A percentile compares a stretch with the other conserved stretches of the same genome.
phyloP scores from a whole-genome alignment of 73 alveolate species.

The Tetrahymena elliotti region DNA sequence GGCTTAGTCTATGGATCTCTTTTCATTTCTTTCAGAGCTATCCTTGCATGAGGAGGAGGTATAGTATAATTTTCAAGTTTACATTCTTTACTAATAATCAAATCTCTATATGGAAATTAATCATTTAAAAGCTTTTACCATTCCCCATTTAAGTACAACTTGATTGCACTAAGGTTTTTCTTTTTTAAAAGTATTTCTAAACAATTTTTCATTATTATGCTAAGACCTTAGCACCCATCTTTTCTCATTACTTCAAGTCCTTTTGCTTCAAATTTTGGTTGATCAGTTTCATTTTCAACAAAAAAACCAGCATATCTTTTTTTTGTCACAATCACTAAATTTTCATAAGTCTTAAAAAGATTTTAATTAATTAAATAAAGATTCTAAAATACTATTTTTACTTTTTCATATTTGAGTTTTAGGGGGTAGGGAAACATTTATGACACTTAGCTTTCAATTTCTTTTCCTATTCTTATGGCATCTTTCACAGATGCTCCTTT shows the following conservation, averaged over 20 bases:
- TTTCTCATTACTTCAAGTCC: conserved; percentile 81
- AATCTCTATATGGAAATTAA: conserved; percentile 63
- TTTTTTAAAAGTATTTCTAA: conserved; percentile 63
- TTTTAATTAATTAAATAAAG: conserved; percentile 9
- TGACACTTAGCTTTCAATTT: conserved; percentile 64
- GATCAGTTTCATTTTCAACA: conserved; percentile 63
- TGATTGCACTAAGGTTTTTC: conserved; percentile 57
- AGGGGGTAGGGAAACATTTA: conserved; percentile 76
- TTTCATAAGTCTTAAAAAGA: not conserved
- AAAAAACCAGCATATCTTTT: conserved; percentile 84
- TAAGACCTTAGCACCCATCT: conserved; percentile 65
- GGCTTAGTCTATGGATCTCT: conserved; percentile 66
- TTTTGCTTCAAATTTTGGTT: conserved; percentile 69
- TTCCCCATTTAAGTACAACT: conserved; percentile 58
- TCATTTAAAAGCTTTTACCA: conserved; percentile 65
- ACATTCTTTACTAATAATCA: conserved; percentile 73
- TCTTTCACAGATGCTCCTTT: conserved; percentile 58
- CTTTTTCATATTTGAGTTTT: conserved; percentile 85
- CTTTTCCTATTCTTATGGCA: conserved; percentile 67
- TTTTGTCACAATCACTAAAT: conserved; percentile 63
- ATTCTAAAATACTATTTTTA: conserved; percentile 15
- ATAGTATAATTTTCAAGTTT: not conserved
- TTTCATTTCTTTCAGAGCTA: conserved; percentile 55
- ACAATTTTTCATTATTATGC: conserved; percentile 71
- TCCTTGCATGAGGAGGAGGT: conserved; percentile 64